Evolutionary conservation across 1,284 basidiomycete species (phyloP), one percentile per base, ranked within the genome.

Genomic region (Ceratobasidium sp.): DNA sequence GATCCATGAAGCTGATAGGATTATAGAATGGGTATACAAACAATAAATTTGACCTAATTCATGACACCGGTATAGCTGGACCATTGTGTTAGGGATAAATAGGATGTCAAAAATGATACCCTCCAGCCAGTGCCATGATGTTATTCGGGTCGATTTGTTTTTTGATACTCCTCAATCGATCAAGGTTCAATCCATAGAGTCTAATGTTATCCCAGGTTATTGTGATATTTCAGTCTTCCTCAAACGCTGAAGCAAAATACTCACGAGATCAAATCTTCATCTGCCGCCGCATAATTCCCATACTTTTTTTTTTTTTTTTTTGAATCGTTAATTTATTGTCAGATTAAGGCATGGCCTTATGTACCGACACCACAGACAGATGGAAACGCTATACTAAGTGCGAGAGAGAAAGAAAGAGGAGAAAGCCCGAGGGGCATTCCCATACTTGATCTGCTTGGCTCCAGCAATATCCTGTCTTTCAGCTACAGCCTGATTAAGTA

Each of bases 71-170:
- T 46, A 13, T 53, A 10, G 28, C 82, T 94, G 93, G 79, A 86
- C 89, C n/a, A 88, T 89, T 73, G 87, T 91, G 51, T 97, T 96
- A 1, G 33, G 33, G 33, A 33, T 33, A 33, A 33, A 33, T 12
- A 58, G n/a, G n/a, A 58, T 26, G 23, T 70, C 68, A 70, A 12
- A 71, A 71, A 6, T 53, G 51, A 28, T 71, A 91, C 4, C 90
- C 91, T 6, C 90, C 91, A 18, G 90, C 86, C n/a, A 90, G 87
- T 20, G 84, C 86, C 90, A 92, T 92, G 42, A 91, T 84, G 78
- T 88, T 86, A 12, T 82, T 70, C 0, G 89, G 89, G 79, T 92
- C 91, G 75, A 88, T 85, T 70, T 77, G 77, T 15, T 80, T 82
- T 82, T 88, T 89, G 28, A 90, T 83, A 7, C 70, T 80, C 70